Base-by-base conservation (phyloP, 495 filamentous ascomycete genomes). In the Oidiodendron maius region DNA sequence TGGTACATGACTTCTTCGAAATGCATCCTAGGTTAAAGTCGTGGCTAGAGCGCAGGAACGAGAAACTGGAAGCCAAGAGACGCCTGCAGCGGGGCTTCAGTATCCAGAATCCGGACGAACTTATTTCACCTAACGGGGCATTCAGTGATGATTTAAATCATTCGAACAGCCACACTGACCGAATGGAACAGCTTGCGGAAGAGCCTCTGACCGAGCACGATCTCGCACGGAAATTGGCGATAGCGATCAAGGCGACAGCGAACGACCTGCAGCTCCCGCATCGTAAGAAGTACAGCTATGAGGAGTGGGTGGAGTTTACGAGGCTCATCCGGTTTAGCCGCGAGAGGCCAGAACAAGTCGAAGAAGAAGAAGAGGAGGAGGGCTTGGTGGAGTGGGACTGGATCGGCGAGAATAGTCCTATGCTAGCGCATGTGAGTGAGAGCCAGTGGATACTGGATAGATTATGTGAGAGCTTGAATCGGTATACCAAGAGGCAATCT, bases 291-390 rank as follows among this genome's bases (percentile, higher is more conserved):
- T 90, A 88, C 56, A 68, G 67, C n/a, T 90, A 85, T 57, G 65
- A 78, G 3, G 82, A 89, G 58, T 91, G 86, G 87, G 71, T 73
- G 18, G 77, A 78, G 48, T 90, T 78, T 56, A 74, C 86, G 1
- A 55, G 61, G 32, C 48, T 70, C 23, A 62, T 71, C 11, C 57
- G 61, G 20, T 71, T 70, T 38, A 60, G 56, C 50, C 28, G 30
- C 20, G 40, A 44, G 28, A 50, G 30, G 3, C 16, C 25, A 2
- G 39, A 59, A 12, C 63, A 69, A 46, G 64, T 84, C 6, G 66
- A 82, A 32, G 80, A 50, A 30, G 48, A 62, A 10, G 63, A 63
- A 32, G 59, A 65, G 32, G 49, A 59, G 21, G 57, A 62, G 22
- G 65, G 65, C 8, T 40, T 63, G 15, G 55, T 61, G 4, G 61